phyloP scores from a whole-genome alignment of 306 rosid genomes.

The Cicer cuneatum region DNA sequence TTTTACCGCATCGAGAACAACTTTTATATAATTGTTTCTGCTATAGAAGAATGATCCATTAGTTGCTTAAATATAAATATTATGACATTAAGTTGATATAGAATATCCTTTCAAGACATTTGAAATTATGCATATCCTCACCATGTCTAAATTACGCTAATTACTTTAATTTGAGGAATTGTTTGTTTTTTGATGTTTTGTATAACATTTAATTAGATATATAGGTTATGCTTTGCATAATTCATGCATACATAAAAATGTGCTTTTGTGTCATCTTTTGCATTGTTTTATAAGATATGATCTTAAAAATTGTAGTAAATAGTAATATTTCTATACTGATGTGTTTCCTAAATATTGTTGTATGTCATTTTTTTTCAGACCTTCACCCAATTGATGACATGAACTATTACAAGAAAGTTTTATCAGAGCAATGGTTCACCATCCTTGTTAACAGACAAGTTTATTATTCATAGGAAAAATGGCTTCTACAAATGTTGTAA shows the following conservation, averaged over 20 bases:
- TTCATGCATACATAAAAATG: too few species aligned
- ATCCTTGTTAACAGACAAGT: not conserved
- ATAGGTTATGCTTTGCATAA: not conserved
- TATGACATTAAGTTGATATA: not conserved
- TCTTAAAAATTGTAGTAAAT: not conserved
- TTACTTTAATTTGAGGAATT: slow-evolving; percentile 2
- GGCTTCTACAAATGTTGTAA: not conserved
- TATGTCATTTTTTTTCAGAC: slow-evolving; percentile 41
- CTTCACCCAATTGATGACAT: slow-evolving; percentile 34
- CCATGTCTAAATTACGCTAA: not conserved
- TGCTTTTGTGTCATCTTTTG: not conserved
- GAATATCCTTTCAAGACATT: not conserved
- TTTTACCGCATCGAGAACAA: not conserved
- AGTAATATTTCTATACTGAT: not conserved
- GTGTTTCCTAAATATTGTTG: not conserved
- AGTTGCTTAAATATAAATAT: not conserved
- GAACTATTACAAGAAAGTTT: slow-evolving; percentile 7
- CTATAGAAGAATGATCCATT: not conserved
- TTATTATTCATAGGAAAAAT: not conserved
- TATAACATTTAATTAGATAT: not conserved
- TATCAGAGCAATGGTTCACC: not conserved
- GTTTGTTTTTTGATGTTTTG: not conserved
- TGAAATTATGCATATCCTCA: not conserved
- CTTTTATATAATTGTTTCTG: too few species aligned
- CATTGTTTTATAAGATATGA: not conserved